Evolutionary conservation across 2,329 filamentous ascomycete genomes (phyloP), one percentile per base, ranked within the genome.

Genomic region (Paramyrothecium roridum): DNA sequence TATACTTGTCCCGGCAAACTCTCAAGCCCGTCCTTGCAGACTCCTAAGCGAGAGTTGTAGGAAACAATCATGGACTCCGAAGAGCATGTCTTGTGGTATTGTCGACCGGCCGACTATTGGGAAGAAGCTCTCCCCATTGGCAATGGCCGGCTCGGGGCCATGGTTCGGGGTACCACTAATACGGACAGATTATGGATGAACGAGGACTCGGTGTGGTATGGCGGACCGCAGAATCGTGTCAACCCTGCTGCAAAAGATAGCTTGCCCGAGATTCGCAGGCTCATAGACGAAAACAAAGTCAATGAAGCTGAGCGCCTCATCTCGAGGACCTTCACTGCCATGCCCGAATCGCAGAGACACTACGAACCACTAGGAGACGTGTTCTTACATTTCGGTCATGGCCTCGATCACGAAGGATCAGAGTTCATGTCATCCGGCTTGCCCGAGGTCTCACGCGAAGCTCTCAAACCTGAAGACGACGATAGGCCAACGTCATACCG

Each of bases 151-250:
- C 55, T 72, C 1, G 70, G 67, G 6, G 66, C 62, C 3, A 79
- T 79, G 71, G 59, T 80, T 23, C 74, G 75, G 57, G 78, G 78
- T 13, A 70, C 73, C 13, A 63, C 70, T 13, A 69, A 69, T 1
- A 77, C 78, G 50, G 67, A 74, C 43, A 61, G 79, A 3, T 65
- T 72, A 26, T 61, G 62, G 16, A 65, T 81, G 16, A 81, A 80
- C 48, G 78, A 81, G 59, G 75, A 80, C 54, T 77, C 76, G 2
- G 70, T 78, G 12, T 79, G 74, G 75, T 77, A 74, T 53, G 77
- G 77, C 22, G 75, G 73, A 0, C 70, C 69, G 8, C 75, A 76
- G 55, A 65, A 76, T 49, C 75, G 78, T 12, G 73, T 72, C 13
- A 75, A 75, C 16, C 67, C 67, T n/a, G 61, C 63, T 48, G 64